Evolutionary conservation across 2,329 filamentous ascomycete genomes (phyloP), one percentile per base, ranked within the genome.

Genomic region (Paracamarosporium sp.): DNA sequence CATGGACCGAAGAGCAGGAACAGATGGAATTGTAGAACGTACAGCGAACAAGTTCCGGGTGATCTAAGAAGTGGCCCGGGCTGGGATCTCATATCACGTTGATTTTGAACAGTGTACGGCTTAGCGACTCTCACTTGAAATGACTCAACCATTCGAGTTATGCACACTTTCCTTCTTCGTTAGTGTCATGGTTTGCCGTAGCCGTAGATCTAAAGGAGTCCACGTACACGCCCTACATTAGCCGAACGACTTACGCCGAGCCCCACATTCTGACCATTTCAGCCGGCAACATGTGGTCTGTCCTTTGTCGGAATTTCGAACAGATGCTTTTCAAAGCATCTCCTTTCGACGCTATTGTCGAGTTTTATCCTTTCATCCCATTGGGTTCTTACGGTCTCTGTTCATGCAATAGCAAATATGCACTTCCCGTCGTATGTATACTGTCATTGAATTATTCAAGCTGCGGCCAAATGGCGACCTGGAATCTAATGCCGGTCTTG

Each of bases 401-500:
- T 27, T 20, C 5, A 20, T 15, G 33, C 13, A 11, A 25, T 5
- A 28, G 27, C 17, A 27, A 30, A n/a, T n/a, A n/a, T n/a, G n/a
- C n/a, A n/a, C n/a, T n/a, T n/a, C n/a, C n/a, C n/a, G n/a, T n/a
- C n/a, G n/a, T n/a, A 27, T 3, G 5, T 35, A 12, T 22, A 50
- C 13, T 9, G 20, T 5, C 3, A n/a, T 31, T 6, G 13, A 22
- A 24, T 50, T 4, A 24, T 31, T 44, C 20, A 17, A 20, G 22
- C 15, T 15, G 25, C 59, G 56, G 59, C 12, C 51, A 43, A 55
- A 58, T 35, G 59, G 57, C 48, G 54, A 20, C 25, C 22, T 35
- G 12, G 17, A 51, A 5, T 46, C 53, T 40, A 47, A 53, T 52
- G 33, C 24, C 31, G 45, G 38, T 53, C 59, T 61, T 57, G 51